Conservation (phyloP, 345 rosid species). For the Clarkia xantiana region DNA sequence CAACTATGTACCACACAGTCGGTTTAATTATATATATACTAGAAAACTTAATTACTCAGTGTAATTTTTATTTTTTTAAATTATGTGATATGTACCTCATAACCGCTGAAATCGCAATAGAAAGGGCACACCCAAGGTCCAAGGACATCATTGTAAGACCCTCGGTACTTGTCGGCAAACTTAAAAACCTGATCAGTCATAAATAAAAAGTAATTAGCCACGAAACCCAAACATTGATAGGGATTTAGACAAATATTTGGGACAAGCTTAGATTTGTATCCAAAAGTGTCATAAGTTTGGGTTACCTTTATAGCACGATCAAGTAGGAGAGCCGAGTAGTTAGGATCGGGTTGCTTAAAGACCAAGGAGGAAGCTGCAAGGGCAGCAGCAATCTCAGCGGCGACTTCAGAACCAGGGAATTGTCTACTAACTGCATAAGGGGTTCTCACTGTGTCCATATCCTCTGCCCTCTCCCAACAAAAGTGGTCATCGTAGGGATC, state of each 20-base stretch:
- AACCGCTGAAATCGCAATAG: conserved; percentile 66
- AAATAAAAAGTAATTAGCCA: too few relatives aligned
- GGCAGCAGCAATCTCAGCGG: conserved; percentile 83
- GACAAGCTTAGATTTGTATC: too few relatives aligned
- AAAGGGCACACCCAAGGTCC: conserved; percentile 58
- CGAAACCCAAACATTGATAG: too few relatives aligned
- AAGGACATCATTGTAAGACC: conserved; percentile 50
- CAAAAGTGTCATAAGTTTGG: too few relatives aligned
- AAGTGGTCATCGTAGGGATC: conserved; percentile 51
- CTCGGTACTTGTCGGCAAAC: conserved; percentile 56
- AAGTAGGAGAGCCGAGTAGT: conserved; percentile 37
- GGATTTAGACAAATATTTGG: too few relatives aligned
- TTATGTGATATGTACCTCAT: conserved; percentile 29
- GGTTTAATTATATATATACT: too few relatives aligned
- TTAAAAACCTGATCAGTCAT: conserved; percentile 37
- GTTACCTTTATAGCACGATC: conserved; percentile 35
- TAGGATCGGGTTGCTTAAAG: conserved; percentile 28
- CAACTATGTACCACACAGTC: too few relatives aligned
- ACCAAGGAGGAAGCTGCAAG: conserved; percentile 71
- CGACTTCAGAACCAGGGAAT: conserved; percentile 69
- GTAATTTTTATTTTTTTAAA: too few relatives aligned
- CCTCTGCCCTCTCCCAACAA: conserved; percentile 97
- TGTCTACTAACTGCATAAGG: conserved; percentile 35
- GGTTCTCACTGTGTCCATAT: conserved; percentile 76
- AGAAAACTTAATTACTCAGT: too few relatives aligned